Evolutionary conservation across 352 stramenopile genomes (phyloP), one percentile per base, ranked within the genome.

Genomic region (Pythium sukuiense): DNA sequence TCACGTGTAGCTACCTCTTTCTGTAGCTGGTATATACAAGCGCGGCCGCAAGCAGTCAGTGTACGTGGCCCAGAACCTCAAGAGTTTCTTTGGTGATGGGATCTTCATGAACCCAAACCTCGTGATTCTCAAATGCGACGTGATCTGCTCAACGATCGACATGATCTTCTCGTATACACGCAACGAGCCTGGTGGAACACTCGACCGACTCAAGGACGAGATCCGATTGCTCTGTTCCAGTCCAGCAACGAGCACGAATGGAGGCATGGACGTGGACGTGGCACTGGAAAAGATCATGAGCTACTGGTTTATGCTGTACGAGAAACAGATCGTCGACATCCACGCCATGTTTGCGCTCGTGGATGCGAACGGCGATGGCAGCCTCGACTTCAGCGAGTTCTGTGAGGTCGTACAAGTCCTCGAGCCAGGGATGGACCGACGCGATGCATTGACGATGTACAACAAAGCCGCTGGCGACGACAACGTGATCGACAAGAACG

Each of bases 241-340:
- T 14, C 77, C 65, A 43, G 37, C 63, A 0, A 65, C 55, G n/a
- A 65, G 30, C 27, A 29, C 24, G 20, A 54, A 48, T 12, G 61
- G 56, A 4, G 67, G 64, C 3, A 59, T 90, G n/a, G 83, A 91
- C n/a, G 71, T 93, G 27, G 85, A 93, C 58, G 65, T 81, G 14
- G 81, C 82, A 24, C 55, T 93, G n/a, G 85, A 93, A 53, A 87
- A 87, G 61, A 77, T 89, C 59, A 90, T 90, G 85, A 79, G 73
- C 50, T 80, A 91, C 59, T 93, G 85, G 85, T 90, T 93, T 43
- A 74, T 73, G 30, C 68, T 93, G 7, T 91, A 89, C 61, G 81
- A 93, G 53, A 77, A 87, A 35, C 85, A 93, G 45, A 87, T 93
- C 52, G 74, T 85, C 27, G 84, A 89, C 27, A 93, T 93, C 59